Evolutionary conservation across 1,139 yeast genomes (phyloP), one percentile per base, ranked within the genome.

Genomic region (Sugiyamaella japonica): DNA sequence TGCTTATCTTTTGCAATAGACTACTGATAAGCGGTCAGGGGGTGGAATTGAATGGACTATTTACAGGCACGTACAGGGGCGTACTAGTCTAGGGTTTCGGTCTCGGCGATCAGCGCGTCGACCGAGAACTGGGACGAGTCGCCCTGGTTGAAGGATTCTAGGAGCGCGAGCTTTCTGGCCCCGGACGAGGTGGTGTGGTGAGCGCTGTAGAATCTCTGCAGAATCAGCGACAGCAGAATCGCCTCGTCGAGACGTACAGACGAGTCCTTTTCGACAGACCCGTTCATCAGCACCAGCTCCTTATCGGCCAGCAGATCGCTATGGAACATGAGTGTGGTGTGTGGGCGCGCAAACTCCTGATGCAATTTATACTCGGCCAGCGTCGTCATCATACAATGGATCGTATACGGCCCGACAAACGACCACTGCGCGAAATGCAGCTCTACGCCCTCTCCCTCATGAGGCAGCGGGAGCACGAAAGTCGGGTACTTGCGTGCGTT

Each of bases 371-470:
- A 95, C 71, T 95, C 99, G 1, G 95, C 95, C 59, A 95, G 78
- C 0, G 97, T 84, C 1, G 99, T 95, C 64, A 95, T 76, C 81
- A 95, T 80, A 69, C 96, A 89, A 72, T 95, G 97, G 2, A 89
- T 77, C 4, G 98, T 91, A 42, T 83, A 67, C 7, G 89, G 85
- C 0, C 95, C 97, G 1, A 86, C 93, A 70, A 90, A 89, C 16
- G 84, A 78, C 99, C 99, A 95, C 72, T 95, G 99, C 16, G 90
- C 83, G 68, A 86, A 90, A 68, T 93, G 97, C 76, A 93, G 79
- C 70, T 93, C 99, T 63, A 85, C 60, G 71, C 89, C 75, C 42
- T 76, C 79, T 44, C 75, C 65, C 51, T 68, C 69, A 48, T 68
- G 76, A 3, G 83, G 77, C 42, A 76, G 63, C 3, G 79, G 79